A percentile compares a stretch with the other conserved stretches of the same genome.
Evolutionary conservation across 805 yeast genomes (phyloP).

Genomic region (Nakazawaea wickerhamii): DNA sequence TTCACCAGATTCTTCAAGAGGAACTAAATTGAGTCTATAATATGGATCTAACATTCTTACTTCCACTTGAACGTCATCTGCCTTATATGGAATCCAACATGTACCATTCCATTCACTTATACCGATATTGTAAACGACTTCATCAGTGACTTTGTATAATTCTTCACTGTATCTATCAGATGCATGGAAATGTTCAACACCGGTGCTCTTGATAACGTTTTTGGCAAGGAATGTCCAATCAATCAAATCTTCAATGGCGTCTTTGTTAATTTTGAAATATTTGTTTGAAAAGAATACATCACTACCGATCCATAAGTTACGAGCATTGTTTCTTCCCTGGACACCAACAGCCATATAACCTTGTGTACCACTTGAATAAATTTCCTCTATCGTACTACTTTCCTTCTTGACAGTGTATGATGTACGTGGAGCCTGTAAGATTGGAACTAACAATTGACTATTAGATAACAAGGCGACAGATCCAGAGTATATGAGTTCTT

Average conservation of each 20-base stretch:
- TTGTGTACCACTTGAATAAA: constrained; percentile 82
- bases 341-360: constrained; percentile 70
- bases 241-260: constrained; percentile 39
- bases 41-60: constrained; percentile 93
- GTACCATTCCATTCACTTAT: constrained; percentile 40
- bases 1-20: constrained; percentile 31
- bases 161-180: constrained; percentile 38
- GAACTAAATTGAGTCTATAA: constrained; percentile 65
- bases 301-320: constrained; percentile 80
- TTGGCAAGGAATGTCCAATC: constrained; percentile 74
- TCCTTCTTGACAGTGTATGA: constrained; percentile 51
- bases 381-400: constrained; percentile 30
- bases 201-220: constrained; percentile 53
- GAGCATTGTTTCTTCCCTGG: constrained; percentile 75
- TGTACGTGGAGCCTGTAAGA: constrained; percentile 60
- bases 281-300: constrained; percentile 42
- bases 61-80: constrained; percentile 71
- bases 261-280: constrained; percentile 27
- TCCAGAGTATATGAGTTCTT: constrained; percentile 32
- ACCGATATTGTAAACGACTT: constrained; percentile 49
- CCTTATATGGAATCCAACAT: constrained; percentile 66
- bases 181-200: constrained; percentile 48
- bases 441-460: constrained; percentile 64
- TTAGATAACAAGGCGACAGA: constrained; percentile 68
- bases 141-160: constrained; percentile 71